A percentile compares a stretch with the other conserved stretches of the same genome.
phyloP scores from a whole-genome alignment of 768 basidiomycete genomes.

The button mushroom (Agaricus bisporus) region DNA sequence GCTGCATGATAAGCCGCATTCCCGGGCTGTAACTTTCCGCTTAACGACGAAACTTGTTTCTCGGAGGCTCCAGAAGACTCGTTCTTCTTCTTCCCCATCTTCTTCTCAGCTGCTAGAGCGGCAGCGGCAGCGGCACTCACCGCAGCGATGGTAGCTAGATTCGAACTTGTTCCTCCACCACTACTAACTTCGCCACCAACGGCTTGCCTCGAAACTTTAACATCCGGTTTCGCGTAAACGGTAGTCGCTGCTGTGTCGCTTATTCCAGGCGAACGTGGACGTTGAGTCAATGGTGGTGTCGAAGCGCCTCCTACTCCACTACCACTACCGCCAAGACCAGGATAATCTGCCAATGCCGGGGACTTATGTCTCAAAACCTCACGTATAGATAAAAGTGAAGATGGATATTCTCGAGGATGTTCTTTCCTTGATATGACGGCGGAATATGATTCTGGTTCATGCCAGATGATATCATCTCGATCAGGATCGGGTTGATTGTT shows the following conservation, averaged over 20 bases:
- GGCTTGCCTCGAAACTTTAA: conserved; percentile 43
- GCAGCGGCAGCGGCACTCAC: not conserved
- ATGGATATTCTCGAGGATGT: conserved; percentile 47
- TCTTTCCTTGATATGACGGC: conserved; percentile 59
- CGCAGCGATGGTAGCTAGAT: conserved; percentile 19
- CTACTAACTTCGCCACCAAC: conserved; percentile 42
- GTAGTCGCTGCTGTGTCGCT: conserved; percentile 21
- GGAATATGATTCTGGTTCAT: conserved; percentile 55
- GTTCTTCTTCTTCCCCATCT: conserved; percentile 36
- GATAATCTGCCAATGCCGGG: conserved; percentile 17
- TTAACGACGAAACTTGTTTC: too few species aligned
- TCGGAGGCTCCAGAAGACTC: not conserved
- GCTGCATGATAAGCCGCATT: conserved; percentile 22
- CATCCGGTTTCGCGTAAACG: conserved; percentile 54
- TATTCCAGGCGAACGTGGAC: not conserved
- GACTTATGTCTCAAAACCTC: conserved; percentile 56
- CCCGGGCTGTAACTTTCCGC: conserved; percentile 14
- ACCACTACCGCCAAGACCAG: not conserved
- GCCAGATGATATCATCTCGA: conserved; percentile 49
- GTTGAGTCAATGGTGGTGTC: too few species aligned
- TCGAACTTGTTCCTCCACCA: not conserved
- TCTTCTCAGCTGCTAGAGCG: conserved; percentile 26
- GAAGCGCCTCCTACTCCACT: conserved; percentile 5
- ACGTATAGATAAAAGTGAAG: conserved; percentile 50
- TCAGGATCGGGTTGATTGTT: conserved; percentile 52